Percentiles rank a stretch among this genome's conserved stretches.
phyloP scores from a whole-genome alignment of 1,139 yeast genomes.

The Suhomyces panamericanus region DNA sequence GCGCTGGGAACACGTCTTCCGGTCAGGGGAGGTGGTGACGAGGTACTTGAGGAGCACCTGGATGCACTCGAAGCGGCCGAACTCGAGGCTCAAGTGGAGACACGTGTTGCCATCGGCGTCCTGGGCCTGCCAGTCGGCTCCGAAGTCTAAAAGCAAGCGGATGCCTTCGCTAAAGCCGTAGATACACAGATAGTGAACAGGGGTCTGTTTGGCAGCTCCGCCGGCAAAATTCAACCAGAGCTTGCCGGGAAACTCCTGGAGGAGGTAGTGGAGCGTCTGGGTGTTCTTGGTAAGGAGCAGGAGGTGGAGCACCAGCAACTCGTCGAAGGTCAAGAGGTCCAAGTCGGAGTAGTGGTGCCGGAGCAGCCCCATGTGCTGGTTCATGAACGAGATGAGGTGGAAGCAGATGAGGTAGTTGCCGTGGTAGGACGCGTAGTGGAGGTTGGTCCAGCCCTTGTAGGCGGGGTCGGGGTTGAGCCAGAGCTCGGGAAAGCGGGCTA shows the following conservation, averaged over 20 bases:
- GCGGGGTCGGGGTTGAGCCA: slow-evolving; percentile 70
- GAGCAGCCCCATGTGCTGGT: slow-evolving; percentile 23
- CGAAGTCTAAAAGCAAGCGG: slow-evolving; percentile 70
- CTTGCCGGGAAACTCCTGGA: slow-evolving; percentile 75
- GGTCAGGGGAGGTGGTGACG: slow-evolving; percentile 14
- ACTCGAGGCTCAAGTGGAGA: slow-evolving; percentile 77
- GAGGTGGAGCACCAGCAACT: slow-evolving; percentile 74
- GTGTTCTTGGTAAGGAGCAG: slow-evolving; percentile 66
- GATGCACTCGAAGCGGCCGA: slow-evolving; percentile 67
- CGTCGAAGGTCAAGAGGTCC: slow-evolving; percentile 58
- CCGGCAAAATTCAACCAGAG: slow-evolving; percentile 55
- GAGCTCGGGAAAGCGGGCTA: slow-evolving; percentile 73
- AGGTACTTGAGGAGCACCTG: slow-evolving; percentile 52
- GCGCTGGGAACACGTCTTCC: slow-evolving; percentile 44
- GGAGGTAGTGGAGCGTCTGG: slow-evolving; percentile 76
- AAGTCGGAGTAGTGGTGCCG: slow-evolving; percentile 21
- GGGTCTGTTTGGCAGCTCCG: slow-evolving; percentile 61
- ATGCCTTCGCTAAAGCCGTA: slow-evolving; percentile 71
- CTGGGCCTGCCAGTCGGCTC: slow-evolving; percentile 65
- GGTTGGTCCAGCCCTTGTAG: slow-evolving; percentile 80
- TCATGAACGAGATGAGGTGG: slow-evolving; percentile 43
- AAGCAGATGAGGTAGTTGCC: slow-evolving; percentile 83
- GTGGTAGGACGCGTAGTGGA: slow-evolving; percentile 82
- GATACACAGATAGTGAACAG: slow-evolving; percentile 71
- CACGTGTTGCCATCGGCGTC: slow-evolving; percentile 75